Evolutionary conservation across 129 eudicot genomes (phyloP).

Genomic region (Flaveria trinervia): DNA sequence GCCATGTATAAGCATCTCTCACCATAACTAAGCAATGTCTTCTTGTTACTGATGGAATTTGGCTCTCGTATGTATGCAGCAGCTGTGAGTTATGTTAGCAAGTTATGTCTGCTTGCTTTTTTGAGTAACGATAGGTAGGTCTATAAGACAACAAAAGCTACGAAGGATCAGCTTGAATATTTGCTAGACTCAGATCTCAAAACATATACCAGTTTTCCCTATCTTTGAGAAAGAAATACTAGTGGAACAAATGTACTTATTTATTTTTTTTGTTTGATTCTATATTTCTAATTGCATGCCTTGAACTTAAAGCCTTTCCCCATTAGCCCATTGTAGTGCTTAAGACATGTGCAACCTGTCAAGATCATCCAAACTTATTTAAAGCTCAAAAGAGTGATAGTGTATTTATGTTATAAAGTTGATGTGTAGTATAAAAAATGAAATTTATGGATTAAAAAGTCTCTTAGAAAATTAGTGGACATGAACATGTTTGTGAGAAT

Average conservation of each 20-base stretch:
- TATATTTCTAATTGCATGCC: neutral
- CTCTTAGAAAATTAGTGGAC: neutral
- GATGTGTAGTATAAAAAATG: neutral
- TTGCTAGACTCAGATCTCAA: neutral
- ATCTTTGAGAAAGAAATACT: neutral
- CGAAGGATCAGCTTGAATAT: neutral
- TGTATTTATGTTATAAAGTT: neutral
- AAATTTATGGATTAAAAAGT: neutral
- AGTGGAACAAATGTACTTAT: neutral
- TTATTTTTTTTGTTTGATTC: neutral
- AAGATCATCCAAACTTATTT: neutral
- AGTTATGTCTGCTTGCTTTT: neutral
- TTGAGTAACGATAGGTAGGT: neutral
- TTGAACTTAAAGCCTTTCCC: neutral
- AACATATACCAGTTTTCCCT: neutral
- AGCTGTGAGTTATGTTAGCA: neutral
- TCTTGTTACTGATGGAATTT: neutral
- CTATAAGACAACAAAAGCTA: neutral
- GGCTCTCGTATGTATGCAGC: neutral
- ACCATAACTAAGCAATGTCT: neutral
- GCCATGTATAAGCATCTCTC: conserved; percentile 14
- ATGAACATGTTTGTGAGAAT: neutral
- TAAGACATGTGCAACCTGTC: neutral
- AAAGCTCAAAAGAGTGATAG: neutral
- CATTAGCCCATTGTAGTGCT: neutral